A percentile compares a stretch with the other conserved stretches of the same genome.
Evolutionary conservation across 805 yeast genomes (phyloP).

Genomic region (Naumovozyma castellii): DNA sequence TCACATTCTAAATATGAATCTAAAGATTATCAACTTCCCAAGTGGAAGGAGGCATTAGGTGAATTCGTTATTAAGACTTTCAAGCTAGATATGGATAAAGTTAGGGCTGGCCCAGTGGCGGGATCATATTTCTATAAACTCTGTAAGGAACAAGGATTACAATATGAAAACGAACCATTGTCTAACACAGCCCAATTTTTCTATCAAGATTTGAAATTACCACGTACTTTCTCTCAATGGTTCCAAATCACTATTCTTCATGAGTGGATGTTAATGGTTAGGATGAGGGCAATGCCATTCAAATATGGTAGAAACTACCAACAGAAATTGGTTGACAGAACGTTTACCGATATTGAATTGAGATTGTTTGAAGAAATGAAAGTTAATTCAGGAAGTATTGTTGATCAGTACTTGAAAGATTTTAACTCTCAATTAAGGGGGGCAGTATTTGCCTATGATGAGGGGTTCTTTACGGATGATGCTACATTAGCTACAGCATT

Average conservation of each 20-base stretch:
- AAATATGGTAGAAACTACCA: conserved; percentile 83
- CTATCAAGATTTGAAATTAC: conserved; percentile 74
- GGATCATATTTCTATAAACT: conserved; percentile 80
- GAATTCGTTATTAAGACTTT: conserved; percentile 52
- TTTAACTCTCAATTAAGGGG: conserved; percentile 88
- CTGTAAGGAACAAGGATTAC: conserved; percentile 78
- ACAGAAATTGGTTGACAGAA: conserved; percentile 81
- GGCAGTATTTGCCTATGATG: conserved; percentile 82
- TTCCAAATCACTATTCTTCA: conserved; percentile 86
- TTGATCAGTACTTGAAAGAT: conserved; percentile 80
- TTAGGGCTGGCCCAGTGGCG: conserved; percentile 90
- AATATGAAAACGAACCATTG: conserved; percentile 61
- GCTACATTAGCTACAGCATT: conserved; percentile 66
- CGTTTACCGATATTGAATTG: conserved; percentile 81
- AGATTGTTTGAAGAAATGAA: conserved; percentile 81
- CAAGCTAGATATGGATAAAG: conserved; percentile 79
- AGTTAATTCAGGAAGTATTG: conserved; percentile 68
- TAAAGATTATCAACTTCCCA: conserved; percentile 33
- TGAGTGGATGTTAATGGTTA: conserved; percentile 84
- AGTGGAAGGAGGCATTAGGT: conserved; percentile 50
- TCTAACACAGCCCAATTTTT: conserved; percentile 72
- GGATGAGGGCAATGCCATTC: conserved; percentile 95
- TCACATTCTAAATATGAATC: conserved; percentile 34
- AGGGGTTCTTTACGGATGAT: conserved; percentile 75
- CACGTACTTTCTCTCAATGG: conserved; percentile 90